phyloP scores from a whole-genome alignment of 2,329 filamentous ascomycete species.

The Ceratocystiopsis sp. region DNA sequence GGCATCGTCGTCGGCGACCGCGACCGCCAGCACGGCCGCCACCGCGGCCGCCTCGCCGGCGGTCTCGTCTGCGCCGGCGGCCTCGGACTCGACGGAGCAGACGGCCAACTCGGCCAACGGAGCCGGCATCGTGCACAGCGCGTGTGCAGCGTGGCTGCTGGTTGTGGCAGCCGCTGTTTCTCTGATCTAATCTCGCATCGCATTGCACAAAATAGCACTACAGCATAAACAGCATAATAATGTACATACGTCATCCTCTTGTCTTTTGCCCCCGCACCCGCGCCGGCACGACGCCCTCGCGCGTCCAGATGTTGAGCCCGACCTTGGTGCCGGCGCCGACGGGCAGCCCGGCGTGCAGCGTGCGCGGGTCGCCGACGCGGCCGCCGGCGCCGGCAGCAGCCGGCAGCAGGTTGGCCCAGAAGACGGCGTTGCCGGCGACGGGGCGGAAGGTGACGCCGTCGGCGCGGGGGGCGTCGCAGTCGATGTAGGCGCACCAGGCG shows the following conservation, averaged over 20 bases:
- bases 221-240: no score
- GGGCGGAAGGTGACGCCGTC: slow-evolving; percentile 30
- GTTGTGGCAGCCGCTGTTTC: no score
- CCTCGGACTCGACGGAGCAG: no score
- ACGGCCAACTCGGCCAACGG: no score
- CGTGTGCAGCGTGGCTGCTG: no score
- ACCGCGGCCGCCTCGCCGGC: no score
- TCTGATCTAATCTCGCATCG: no score
- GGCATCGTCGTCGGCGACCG: slow-evolving; percentile 14
- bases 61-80: no score
- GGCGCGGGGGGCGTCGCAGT: slow-evolving; percentile 31
- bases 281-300: slow-evolving; percentile 22
- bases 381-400: slow-evolving; percentile 19
- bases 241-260: no score
- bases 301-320: slow-evolving; percentile 36
- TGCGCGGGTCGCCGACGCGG: slow-evolving; percentile 24
- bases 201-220: no score
- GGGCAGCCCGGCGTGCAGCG: slow-evolving; percentile 28
- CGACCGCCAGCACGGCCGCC: slow-evolving; percentile 11
- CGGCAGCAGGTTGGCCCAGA: slow-evolving; percentile 28
- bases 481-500: slow-evolving; percentile 25
- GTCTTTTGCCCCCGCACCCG: slow-evolving; percentile 16
- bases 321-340: slow-evolving; percentile 29
- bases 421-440: slow-evolving; percentile 28
- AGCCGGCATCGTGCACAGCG: no score